These are phyloP conservation scores for Aspergillus quadrilineatus DNA, from an alignment of 2,329 filamentous ascomycete species.

Conservation along the genomic window DNA sequence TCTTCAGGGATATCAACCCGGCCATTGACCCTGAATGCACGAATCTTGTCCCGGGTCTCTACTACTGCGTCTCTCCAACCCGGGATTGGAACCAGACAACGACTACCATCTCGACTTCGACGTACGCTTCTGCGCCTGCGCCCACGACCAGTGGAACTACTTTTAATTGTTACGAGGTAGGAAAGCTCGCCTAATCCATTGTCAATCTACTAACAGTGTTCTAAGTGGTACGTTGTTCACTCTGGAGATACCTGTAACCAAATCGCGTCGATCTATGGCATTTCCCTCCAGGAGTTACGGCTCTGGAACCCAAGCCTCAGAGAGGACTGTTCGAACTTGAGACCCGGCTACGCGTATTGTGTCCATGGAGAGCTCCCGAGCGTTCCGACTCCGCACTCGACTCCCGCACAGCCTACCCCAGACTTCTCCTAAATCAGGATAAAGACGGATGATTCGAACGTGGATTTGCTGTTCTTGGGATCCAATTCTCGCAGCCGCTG, in stretches of 20 bases:
- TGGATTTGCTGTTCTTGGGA: too few species aligned
- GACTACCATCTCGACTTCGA: not conserved
- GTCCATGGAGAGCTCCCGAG: slow-evolving; percentile 2
- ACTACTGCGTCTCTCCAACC: slow-evolving; percentile 14
- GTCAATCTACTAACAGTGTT: not conserved
- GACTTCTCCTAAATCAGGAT: not conserved
- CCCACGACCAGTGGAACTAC: slow-evolving; percentile 13
- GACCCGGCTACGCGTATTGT: slow-evolving; percentile 5
- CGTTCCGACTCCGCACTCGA: not conserved
- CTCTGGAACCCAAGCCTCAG: slow-evolving; percentile 10
- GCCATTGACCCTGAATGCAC: slow-evolving; percentile 11
- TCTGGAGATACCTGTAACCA: slow-evolving; percentile 9
- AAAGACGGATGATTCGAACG: not conserved
- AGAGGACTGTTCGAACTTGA: slow-evolving; percentile 11
- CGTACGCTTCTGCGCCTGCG: slow-evolving; percentile 8
- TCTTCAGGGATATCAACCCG: slow-evolving; percentile 15
- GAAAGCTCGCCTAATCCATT: not conserved
- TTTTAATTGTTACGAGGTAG: slow-evolving; percentile 11
- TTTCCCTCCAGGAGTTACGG: not conserved
- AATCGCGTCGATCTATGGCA: slow-evolving; percentile 3
- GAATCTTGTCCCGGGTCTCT: slow-evolving; percentile 13
- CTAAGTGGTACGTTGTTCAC: slow-evolving; percentile 10
- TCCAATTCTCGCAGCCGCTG: too few species aligned
- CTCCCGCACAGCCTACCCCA: not conserved
- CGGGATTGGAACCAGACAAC: slow-evolving; percentile 11